These are phyloP conservation scores for Iris pallida DNA, from an alignment of 116 monocot genomes.

Conservation along the genomic window DNA sequence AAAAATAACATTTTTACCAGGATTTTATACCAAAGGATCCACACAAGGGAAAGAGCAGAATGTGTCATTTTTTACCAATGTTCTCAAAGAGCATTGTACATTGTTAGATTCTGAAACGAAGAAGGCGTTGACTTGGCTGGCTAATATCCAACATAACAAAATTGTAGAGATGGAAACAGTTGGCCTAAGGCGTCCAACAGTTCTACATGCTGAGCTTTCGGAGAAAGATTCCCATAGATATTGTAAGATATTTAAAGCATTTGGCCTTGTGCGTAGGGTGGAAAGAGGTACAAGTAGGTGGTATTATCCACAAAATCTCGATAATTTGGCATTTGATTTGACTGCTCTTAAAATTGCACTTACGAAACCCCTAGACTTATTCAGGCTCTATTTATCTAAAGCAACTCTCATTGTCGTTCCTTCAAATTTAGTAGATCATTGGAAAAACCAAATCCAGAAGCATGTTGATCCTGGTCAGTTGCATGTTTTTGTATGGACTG, in stretches of 20 bases:
- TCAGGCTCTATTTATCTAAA: conserved; percentile 72
- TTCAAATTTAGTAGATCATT: conserved; percentile 88
- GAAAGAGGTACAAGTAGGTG: conserved; percentile 45
- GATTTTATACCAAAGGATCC: conserved; percentile 76
- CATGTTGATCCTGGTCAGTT: conserved; percentile 63
- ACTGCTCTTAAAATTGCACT: conserved; percentile 75
- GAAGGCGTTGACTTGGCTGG: conserved; percentile 79
- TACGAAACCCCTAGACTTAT: conserved; percentile 54
- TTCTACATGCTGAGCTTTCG: conserved; percentile 14
- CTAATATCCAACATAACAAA: conserved; percentile 53
- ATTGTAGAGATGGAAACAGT: conserved; percentile 69
- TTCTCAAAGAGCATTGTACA: conserved; percentile 65
- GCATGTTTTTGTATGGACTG: conserved; percentile 65
- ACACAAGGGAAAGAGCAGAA: conserved; percentile 62
- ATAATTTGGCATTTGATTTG: conserved; percentile 80
- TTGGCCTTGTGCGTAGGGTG: conserved; percentile 78
- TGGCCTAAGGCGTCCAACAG: conserved; percentile 55
- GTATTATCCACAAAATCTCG: conserved; percentile 74
- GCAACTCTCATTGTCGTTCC: conserved; percentile 91
- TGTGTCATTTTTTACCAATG: conserved; percentile 58
- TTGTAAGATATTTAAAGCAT: conserved; percentile 75
- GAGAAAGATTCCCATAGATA: conserved; percentile 32
- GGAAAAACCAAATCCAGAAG: conserved; percentile 84
- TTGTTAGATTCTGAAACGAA: conserved; percentile 53
- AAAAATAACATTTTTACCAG: conserved; percentile 75